Conservation (phyloP, 2,329 filamentous ascomycete genomes). For the Verticillium zaregamsianum region DNA sequence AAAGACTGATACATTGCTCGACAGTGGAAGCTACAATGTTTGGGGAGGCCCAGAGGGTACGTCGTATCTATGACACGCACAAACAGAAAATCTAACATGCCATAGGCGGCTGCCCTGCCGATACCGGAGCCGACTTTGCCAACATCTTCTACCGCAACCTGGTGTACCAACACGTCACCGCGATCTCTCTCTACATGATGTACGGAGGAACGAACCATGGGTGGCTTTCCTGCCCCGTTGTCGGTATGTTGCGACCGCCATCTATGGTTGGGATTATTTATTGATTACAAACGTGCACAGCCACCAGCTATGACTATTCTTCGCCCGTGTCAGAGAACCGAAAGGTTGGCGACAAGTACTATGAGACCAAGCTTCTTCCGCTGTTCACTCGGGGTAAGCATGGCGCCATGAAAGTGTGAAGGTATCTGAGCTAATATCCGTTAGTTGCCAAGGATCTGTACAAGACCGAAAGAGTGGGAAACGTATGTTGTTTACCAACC, state of each 20-base stretch:
- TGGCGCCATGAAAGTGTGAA: too few species aligned
- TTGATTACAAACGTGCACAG: constrained; percentile 15
- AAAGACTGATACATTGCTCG: neutral
- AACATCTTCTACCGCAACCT: constrained; percentile 62
- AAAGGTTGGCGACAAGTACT: constrained; percentile 54
- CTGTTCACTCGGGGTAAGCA: constrained; percentile 45
- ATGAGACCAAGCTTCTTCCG: constrained; percentile 58
- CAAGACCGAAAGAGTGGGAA: constrained; percentile 44
- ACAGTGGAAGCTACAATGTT: constrained; percentile 49
- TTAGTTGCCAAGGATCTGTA: constrained; percentile 49
- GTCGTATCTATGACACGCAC: neutral
- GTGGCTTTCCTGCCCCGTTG: constrained; percentile 51
- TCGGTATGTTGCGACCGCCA: constrained; percentile 18
- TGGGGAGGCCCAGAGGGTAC: constrained; percentile 53
- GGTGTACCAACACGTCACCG: constrained; percentile 54
- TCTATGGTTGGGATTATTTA: neutral
- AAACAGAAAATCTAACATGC: neutral
- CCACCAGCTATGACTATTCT: constrained; percentile 60
- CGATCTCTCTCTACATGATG: constrained; percentile 60
- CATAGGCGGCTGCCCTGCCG: constrained; percentile 40
- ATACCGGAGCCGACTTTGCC: constrained; percentile 55
- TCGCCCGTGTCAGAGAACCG: constrained; percentile 57
- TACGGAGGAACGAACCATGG: constrained; percentile 56
- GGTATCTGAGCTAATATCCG: neutral
- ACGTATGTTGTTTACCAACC: constrained; percentile 9